Conservation (phyloP, 306 rosid species). For the Corylus avellana region DNA sequence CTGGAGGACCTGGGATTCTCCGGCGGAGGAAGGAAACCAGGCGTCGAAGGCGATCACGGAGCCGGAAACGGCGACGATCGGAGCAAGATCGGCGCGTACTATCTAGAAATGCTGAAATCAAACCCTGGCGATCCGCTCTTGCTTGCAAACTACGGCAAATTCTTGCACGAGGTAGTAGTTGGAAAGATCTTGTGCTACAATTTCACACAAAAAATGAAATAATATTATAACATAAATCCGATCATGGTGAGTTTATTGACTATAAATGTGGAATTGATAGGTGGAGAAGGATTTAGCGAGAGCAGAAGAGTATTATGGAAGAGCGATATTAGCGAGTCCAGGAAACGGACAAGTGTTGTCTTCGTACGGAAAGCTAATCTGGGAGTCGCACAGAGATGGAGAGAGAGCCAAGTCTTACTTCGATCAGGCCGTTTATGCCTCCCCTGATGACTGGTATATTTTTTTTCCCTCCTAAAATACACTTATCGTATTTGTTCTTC, state of each 20-base stretch:
- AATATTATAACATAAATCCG: background rate
- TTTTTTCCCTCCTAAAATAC: too few relatives aligned
- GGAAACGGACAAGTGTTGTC: constrained; percentile 80
- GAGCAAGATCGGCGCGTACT: constrained; percentile 64
- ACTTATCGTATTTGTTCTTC: too few relatives aligned
- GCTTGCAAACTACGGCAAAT: constrained; percentile 79
- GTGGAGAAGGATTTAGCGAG: constrained; percentile 56
- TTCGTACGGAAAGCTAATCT: constrained; percentile 63
- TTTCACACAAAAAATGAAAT: background rate
- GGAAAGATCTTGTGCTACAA: background rate
- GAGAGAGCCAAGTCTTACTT: constrained; percentile 67
- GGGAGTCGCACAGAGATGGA: constrained; percentile 73
- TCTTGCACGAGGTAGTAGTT: constrained; percentile 65
- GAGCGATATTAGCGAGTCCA: constrained; percentile 74
- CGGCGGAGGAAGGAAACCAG: constrained; percentile 17
- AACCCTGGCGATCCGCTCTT: constrained; percentile 79
- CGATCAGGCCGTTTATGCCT: constrained; percentile 60
- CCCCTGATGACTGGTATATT: constrained; percentile 67
- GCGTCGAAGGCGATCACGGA: constrained; percentile 17
- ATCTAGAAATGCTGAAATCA: constrained; percentile 60
- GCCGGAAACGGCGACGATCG: constrained; percentile 38
- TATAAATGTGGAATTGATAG: constrained; percentile 40
- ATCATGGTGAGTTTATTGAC: background rate
- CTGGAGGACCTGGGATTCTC: constrained; percentile 17
- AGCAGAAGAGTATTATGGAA: constrained; percentile 78